phyloP scores from a whole-genome alignment of 108 stramenopile genomes.

The Skeletonema menzelii region DNA sequence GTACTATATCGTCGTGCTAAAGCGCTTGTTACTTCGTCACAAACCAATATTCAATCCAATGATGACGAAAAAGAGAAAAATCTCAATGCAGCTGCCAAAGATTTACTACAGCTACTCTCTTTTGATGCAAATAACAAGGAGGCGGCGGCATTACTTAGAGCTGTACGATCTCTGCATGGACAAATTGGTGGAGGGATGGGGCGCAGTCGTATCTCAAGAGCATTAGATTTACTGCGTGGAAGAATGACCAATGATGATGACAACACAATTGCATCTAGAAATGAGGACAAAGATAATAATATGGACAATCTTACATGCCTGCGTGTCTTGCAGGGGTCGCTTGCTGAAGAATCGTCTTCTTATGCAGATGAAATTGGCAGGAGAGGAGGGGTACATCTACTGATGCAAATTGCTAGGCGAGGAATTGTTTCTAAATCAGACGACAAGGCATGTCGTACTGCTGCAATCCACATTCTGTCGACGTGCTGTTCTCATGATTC shows the following conservation, averaged over 20 bases:
- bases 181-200: conserved; percentile 31
- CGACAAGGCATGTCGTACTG: conserved; percentile 22
- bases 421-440: conserved; percentile 17
- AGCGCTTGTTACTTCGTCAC: conserved; percentile 46
- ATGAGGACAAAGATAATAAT: background rate
- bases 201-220: conserved; percentile 39
- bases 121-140: conserved; percentile 73
- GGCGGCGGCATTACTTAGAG: conserved; percentile 58
- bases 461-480: conserved; percentile 42
- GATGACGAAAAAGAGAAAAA: conserved; percentile 29
- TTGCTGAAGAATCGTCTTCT: conserved; percentile 55
- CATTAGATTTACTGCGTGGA: conserved; percentile 33
- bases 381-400: conserved; percentile 54
- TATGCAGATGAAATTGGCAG: conserved; percentile 75
- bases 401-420: conserved; percentile 42
- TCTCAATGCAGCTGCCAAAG: conserved; percentile 72
- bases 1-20: conserved; percentile 82
- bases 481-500: conserved; percentile 42
- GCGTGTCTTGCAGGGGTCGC: conserved; percentile 55
- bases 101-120: conserved; percentile 60
- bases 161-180: conserved; percentile 60
- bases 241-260: background rate
- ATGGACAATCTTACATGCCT: conserved; percentile 20
- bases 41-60: conserved; percentile 4
- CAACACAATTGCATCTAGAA: background rate